phyloP scores from a whole-genome alignment of 2,329 filamentous ascomycete species.

The Botrytis fabae region DNA sequence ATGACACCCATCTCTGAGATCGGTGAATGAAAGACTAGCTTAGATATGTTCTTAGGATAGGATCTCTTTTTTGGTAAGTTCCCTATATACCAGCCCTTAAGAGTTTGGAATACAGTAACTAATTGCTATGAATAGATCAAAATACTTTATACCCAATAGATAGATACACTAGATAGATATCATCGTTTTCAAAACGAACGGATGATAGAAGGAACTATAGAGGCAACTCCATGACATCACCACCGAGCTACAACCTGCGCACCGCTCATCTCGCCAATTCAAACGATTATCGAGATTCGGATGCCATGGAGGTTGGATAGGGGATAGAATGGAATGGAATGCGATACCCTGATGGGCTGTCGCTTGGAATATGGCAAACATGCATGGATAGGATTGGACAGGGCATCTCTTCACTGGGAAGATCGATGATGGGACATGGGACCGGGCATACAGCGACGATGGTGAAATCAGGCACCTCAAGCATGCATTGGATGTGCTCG shows the following conservation, averaged over 20 bases:
- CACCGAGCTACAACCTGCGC: neutral
- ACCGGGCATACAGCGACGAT: neutral
- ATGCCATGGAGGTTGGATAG: neutral
- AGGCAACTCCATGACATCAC: neutral
- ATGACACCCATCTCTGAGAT: conserved; percentile 59
- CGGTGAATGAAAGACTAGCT: conserved; percentile 42
- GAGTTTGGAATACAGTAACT: neutral
- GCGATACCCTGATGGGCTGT: neutral
- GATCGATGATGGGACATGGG: neutral
- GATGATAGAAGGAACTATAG: neutral
- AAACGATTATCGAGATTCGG: neutral
- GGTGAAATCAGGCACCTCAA: neutral
- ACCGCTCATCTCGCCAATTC: neutral
- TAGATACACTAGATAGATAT: conserved; percentile 16
- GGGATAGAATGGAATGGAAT: neutral
- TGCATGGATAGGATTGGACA: conserved; percentile 5
- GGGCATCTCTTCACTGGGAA: conserved; percentile 6
- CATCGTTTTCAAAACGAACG: conserved; percentile 7
- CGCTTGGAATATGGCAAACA: neutral
- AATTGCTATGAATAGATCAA: neutral
- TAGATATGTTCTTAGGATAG: neutral
- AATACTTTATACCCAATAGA: conserved; percentile 14
- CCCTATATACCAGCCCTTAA: neutral
- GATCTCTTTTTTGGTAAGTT: conserved; percentile 5
- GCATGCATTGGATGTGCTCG: neutral